phyloP scores from a whole-genome alignment of 2,329 filamentous ascomycete species.

The Dactylella cylindrospora region DNA sequence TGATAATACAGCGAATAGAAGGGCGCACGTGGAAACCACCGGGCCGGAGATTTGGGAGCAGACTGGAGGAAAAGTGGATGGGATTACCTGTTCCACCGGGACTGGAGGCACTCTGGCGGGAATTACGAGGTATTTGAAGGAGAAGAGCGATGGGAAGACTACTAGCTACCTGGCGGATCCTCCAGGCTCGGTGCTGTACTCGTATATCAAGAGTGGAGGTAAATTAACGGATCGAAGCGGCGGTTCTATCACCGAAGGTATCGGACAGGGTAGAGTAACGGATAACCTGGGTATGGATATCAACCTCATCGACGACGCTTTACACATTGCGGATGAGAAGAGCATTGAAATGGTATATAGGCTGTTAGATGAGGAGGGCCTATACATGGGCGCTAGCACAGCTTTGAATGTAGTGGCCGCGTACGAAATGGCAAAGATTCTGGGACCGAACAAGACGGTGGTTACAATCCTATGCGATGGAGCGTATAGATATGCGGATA shows the following conservation, averaged over 20 bases:
- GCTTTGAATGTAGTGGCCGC: constrained; percentile 94
- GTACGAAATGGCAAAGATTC: constrained; percentile 85
- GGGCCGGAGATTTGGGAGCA: constrained; percentile 97
- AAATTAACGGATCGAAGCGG: constrained; percentile 78
- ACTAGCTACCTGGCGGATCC: constrained; percentile 91
- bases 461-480: constrained; percentile 94
- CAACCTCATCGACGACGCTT: constrained; percentile 75
- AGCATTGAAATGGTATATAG: constrained; percentile 97
- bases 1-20: constrained; percentile 90
- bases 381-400: constrained; percentile 92
- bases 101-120: constrained; percentile 91
- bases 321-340: constrained; percentile 87
- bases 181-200: constrained; percentile 88
- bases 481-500: constrained; percentile 94
- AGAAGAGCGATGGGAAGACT: constrained; percentile 72
- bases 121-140: constrained; percentile 84
- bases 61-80: constrained; percentile 80
- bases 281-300: constrained; percentile 88
- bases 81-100: constrained; percentile 92
- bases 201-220: constrained; percentile 83
- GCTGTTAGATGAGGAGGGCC: constrained; percentile 89
- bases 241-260: constrained; percentile 93
- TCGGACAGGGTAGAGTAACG: constrained; percentile 94
- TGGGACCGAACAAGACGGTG: constrained; percentile 85
- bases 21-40: constrained; percentile 93